Evolutionary conservation across 2,329 filamentous ascomycete species (phyloP).

Genomic region (Alternaria consortialis): DNA sequence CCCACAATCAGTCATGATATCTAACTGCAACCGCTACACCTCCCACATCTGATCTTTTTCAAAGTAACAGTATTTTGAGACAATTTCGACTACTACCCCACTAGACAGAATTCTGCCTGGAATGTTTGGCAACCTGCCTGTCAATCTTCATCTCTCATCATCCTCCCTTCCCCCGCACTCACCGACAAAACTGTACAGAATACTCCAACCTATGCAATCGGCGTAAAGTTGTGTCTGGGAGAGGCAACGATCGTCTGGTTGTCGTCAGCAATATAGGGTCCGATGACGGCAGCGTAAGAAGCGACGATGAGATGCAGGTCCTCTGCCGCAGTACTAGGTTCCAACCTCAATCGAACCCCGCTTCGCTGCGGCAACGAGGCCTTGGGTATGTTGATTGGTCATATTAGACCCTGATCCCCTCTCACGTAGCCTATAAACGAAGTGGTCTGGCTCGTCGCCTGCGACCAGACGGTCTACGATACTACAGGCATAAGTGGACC

Average conservation of each 20-base stretch:
- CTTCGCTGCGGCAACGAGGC: neutral
- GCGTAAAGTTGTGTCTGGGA: neutral
- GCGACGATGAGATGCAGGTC: slow-evolving; percentile 7
- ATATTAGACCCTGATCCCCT: neutral
- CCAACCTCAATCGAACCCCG: slow-evolving; percentile 4
- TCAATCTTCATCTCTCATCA: neutral
- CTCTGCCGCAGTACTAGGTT: slow-evolving; percentile 3
- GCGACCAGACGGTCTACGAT: neutral
- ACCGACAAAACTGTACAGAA: neutral
- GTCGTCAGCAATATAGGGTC: neutral
- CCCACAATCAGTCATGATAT: neutral
- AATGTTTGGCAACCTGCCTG: no score
- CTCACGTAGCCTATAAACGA: neutral
- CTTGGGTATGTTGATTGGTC: neutral
- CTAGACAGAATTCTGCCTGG: neutral
- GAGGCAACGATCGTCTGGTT: neutral
- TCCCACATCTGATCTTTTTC: neutral
- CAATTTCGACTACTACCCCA: neutral
- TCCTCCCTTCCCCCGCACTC: neutral
- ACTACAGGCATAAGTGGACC: neutral
- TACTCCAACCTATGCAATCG: neutral
- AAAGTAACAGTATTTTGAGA: neutral
- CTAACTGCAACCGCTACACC: neutral
- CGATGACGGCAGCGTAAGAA: slow-evolving; percentile 5
- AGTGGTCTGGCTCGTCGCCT: slow-evolving; percentile 1